These are phyloP conservation scores for Phytophthora pinifolia DNA, from an alignment of 352 stramenopile genomes.

Conservation along the genomic window DNA sequence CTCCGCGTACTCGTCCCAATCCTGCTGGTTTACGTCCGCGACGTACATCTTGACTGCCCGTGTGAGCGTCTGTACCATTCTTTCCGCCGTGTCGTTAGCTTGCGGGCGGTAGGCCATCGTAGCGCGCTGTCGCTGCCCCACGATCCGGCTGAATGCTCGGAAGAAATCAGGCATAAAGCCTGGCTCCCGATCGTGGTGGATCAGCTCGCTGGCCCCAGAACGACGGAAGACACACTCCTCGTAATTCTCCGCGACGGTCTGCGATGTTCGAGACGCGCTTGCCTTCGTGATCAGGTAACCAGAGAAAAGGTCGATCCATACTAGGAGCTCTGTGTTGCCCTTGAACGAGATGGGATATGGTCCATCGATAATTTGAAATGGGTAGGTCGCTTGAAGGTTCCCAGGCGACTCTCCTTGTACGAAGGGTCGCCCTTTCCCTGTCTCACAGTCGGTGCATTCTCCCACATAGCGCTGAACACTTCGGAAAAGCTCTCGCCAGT, in stretches of 20 bases:
- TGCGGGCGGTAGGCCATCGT: constrained; percentile 24
- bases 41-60: constrained; percentile 19
- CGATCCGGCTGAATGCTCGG: constrained; percentile 16
- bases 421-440: too few relatives aligned
- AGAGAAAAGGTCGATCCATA: constrained; percentile 24
- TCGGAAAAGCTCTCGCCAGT: too few relatives aligned
- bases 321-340: constrained; percentile 26
- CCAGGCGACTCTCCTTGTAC: too few relatives aligned
- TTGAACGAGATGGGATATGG: neutral
- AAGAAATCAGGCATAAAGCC: constrained; percentile 27
- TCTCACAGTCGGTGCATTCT: too few relatives aligned
- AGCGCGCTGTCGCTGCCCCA: constrained; percentile 2
- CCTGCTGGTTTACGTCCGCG: constrained; percentile 11
- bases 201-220: constrained; percentile 17
- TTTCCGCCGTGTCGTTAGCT: constrained; percentile 14
- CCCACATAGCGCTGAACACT: too few relatives aligned
- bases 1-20: constrained; percentile 29
- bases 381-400: too few relatives aligned
- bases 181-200: constrained; percentile 26
- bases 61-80: constrained; percentile 21
- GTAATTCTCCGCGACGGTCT: too few relatives aligned
- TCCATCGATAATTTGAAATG: too few relatives aligned
- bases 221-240: too few relatives aligned
- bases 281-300: neutral
- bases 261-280: too few relatives aligned